These are phyloP conservation scores for Ramaria sp. DNA, from an alignment of 768 basidiomycete species.

Conservation along the genomic window DNA sequence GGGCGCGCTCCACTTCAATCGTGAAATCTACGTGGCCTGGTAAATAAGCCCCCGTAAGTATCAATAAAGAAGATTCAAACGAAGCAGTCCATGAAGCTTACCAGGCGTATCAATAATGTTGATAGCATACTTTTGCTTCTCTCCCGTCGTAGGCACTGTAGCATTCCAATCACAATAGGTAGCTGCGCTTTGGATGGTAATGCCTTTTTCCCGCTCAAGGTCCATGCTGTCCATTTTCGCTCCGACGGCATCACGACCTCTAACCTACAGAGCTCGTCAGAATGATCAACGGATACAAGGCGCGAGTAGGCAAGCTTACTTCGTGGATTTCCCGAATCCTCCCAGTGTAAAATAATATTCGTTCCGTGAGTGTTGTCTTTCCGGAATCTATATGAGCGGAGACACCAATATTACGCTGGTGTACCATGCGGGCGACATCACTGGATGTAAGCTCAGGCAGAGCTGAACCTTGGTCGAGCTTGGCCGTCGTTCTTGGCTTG, in stretches of 20 bases:
- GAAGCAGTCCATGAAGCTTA: conserved; percentile 19
- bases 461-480: not conserved
- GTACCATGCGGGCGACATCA: conserved; percentile 55
- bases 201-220: conserved; percentile 95
- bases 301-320: conserved; percentile 34
- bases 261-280: conserved; percentile 40
- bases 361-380: conserved; percentile 96
- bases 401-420: conserved; percentile 93
- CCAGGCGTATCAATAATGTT: conserved; percentile 99
- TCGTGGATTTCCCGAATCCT: conserved; percentile 95
- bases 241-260: conserved; percentile 90
- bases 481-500: not conserved
- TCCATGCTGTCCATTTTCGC: conserved; percentile 99
- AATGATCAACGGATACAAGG: not conserved
- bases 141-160: conserved; percentile 44
- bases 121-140: conserved; percentile 77
- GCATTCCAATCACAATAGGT: conserved; percentile 97
- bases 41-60: not conserved
- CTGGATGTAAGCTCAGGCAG: conserved; percentile 36
- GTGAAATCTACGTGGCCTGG: conserved; percentile 99
- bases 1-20: conserved; percentile 95
- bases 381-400: conserved; percentile 95
- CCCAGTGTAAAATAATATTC: conserved; percentile 92
- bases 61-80: not conserved
- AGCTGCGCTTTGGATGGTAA: conserved; percentile 97